phyloP scores from a whole-genome alignment of 208 protist species.

The Porcisia deanei region DNA sequence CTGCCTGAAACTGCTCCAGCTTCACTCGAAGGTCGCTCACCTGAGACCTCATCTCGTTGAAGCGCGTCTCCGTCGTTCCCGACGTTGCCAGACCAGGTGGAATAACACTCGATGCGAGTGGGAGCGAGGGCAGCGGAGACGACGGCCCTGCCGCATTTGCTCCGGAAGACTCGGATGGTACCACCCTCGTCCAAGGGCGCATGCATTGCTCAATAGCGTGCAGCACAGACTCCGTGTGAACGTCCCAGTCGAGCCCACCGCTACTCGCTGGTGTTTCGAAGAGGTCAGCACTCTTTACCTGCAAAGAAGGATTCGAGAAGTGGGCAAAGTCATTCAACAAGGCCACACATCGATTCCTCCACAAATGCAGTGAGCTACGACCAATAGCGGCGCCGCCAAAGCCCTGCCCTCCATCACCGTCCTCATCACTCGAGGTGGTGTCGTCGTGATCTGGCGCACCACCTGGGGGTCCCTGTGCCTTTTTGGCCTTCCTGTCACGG shows the following conservation, averaged over 20 bases:
- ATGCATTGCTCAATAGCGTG: slow-evolving; percentile 32
- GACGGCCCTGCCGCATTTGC: background rate
- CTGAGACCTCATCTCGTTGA: slow-evolving; percentile 20
- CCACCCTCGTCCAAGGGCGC: slow-evolving; percentile 26
- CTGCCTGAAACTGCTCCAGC: slow-evolving; percentile 36
- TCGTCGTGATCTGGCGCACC: slow-evolving; percentile 58
- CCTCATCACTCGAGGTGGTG: slow-evolving; percentile 58
- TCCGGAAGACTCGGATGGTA: slow-evolving; percentile 1
- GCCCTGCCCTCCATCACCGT: slow-evolving; percentile 14
- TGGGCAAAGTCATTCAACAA: slow-evolving; percentile 58
- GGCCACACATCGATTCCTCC: slow-evolving; percentile 51
- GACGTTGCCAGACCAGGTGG: too few species aligned
- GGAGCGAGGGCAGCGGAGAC: slow-evolving; percentile 1
- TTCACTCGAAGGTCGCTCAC: slow-evolving; percentile 30
- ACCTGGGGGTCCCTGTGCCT: background rate
- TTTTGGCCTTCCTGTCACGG: slow-evolving; percentile 11
- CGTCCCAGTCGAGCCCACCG: slow-evolving; percentile 32
- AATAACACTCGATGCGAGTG: background rate
- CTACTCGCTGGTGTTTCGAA: slow-evolving; percentile 17
- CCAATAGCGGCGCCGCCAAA: background rate
- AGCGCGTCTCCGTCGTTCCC: background rate
- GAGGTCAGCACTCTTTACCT: slow-evolving; percentile 25
- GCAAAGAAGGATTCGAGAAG: slow-evolving; percentile 38
- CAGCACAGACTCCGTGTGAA: slow-evolving; percentile 32
- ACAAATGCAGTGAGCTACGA: slow-evolving; percentile 34